A percentile compares a stretch with the other conserved stretches of the same genome.
phyloP scores from a whole-genome alignment of 2,329 filamentous ascomycete species.

The Delphinella strobiligena region DNA sequence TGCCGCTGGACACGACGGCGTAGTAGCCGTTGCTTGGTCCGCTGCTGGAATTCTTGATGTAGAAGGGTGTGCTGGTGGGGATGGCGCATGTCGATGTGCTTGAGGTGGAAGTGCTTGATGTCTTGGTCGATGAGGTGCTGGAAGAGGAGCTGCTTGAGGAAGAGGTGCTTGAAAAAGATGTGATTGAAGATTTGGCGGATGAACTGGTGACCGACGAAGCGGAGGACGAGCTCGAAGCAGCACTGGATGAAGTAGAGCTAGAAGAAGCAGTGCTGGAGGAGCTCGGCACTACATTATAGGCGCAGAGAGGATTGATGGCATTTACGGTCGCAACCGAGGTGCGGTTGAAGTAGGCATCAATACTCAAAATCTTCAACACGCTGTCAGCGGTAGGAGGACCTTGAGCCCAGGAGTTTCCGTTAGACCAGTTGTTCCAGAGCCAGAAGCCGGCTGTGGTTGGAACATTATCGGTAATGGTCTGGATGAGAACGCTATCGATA shows the following conservation, averaged over 20 bases:
- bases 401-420: constrained; percentile 58
- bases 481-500: constrained; percentile 49
- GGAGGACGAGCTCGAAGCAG: constrained; percentile 1
- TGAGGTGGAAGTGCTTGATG: background rate
- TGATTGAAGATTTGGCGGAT: background rate
- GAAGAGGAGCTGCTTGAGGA: background rate
- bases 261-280: background rate
- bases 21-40: constrained; percentile 1
- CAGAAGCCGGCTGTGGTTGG: constrained; percentile 53
- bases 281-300: background rate
- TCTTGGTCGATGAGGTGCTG: background rate
- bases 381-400: constrained; percentile 56
- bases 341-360: constrained; percentile 50
- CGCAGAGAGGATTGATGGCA: background rate
- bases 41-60: background rate
- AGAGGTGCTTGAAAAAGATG: background rate
- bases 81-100: background rate
- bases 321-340: constrained; percentile 1
- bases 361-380: constrained; percentile 51
- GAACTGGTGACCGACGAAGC: background rate
- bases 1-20: background rate
- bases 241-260: background rate
- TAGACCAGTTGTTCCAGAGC: constrained; percentile 61
- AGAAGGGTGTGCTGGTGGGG: no score
- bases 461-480: constrained; percentile 32